phyloP scores from a whole-genome alignment of 305 asterid species.

The Fraxinus platypoda region DNA sequence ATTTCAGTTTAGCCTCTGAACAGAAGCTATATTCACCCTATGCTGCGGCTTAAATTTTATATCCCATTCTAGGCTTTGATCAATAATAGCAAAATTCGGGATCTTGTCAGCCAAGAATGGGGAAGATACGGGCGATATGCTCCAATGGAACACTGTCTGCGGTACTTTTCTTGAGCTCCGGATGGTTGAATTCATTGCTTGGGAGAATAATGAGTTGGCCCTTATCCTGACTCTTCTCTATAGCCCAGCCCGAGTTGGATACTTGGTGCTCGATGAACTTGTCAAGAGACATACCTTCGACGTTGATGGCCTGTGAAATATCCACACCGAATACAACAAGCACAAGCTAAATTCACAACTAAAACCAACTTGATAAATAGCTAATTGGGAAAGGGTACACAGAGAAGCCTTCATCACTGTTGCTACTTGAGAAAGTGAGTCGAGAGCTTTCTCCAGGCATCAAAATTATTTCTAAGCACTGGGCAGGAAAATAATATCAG shows the following conservation, averaged over 20 bases:
- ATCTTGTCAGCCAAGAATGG: constrained; percentile 54
- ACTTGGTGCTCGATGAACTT: constrained; percentile 59
- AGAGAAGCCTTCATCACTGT: not conserved
- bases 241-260: constrained; percentile 48
- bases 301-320: constrained; percentile 52
- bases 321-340: not conserved
- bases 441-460: not conserved
- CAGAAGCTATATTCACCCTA: not conserved
- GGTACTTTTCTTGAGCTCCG: constrained; percentile 65
- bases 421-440: not conserved
- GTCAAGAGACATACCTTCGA: constrained; percentile 60
- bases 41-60: not conserved
- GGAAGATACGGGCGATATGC: constrained; percentile 67
- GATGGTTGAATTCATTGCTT: constrained; percentile 64
- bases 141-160: constrained; percentile 66
- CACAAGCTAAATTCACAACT: not conserved
- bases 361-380: not conserved
- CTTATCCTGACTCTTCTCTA: constrained; percentile 59
- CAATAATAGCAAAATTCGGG: constrained; percentile 2
- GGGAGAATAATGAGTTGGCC: constrained; percentile 64
- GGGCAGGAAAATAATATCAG: not conserved
- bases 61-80: not conserved
- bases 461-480: not conserved
- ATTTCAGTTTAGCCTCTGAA: not conserved
- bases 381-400: not conserved